Base-by-base conservation (phyloP, 225 moss, liverwort and hornwort species). In the Bryoerythrophyllum caledonicum region DNA sequence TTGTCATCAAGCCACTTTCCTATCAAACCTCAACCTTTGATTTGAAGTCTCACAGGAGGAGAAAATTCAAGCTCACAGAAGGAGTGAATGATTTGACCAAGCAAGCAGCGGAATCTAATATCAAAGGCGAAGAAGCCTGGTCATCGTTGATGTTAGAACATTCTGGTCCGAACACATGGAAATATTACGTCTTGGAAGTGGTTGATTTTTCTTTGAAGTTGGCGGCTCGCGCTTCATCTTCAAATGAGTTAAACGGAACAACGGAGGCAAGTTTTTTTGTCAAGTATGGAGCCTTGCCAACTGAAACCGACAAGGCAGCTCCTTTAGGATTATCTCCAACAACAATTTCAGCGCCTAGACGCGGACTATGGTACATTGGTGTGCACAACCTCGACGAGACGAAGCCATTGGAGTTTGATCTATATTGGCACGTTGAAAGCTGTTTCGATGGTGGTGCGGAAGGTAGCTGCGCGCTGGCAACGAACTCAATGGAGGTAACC, bases 291-390 rank as follows among this genome's bases (percentile, higher is more conserved):
- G 78, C 80, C 2, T 75, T 94, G 43, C 93, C 97, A 19, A 80
- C 68, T 17, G 79, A 78, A 1, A 76, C 73, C 62, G 91, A 91
- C 17, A 75, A 74, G 20, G 77, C 41, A 2, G 63, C 67, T 60
- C 54, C 44, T 12, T 4, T 78, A 1, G 84, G 79, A n/a, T 82
- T 85, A 34, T 53, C 76, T 46, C 84, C 92, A 5, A 14, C 78
- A 10, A 63, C 58, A 7, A 74, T 91, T 27, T n/a, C 38, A 10
- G 79, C 81, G 11, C 97, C 97, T n/a, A 89, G 81, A 58, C 87
- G 87, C 38, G 94, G 94, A 13, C 64, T 40, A 62, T 97, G 94
- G 97, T 93, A 87, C 34, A 76, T 93, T 12, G 89, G 83, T 26
- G 85, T 94, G n/a, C 81, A 78, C 14, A 86, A 88, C 63, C 38